Evolutionary conservation across 129 eudicot genomes (phyloP), one percentile per base, ranked within the genome.

Genomic region (Glebionis coronaria): DNA sequence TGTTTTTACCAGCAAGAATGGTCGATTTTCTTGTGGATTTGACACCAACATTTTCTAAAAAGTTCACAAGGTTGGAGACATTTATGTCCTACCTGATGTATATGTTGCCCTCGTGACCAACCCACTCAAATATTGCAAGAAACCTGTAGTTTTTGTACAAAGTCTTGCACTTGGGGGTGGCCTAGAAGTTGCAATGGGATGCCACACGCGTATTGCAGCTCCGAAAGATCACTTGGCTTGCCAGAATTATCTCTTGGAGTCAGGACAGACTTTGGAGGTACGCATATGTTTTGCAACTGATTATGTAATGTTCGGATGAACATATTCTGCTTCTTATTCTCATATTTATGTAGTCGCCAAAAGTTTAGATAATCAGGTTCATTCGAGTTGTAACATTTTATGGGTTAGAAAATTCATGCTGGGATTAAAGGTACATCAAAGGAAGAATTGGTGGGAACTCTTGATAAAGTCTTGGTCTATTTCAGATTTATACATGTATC

Each of bases 151-250:
- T 83, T 96, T 96, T 71, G 80, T 92, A 15, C 79, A 83, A 81
- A 96, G 98, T 52, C 98, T 92, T 83, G 98, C 98, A 61, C 89
- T 92, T 54, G 98, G 98, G 68, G 98, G 98, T 82, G 98, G 96
- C 61, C 81, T 92, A 76, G 98, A 92, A 76, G 49, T 89, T 57
- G 92, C 95, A 25, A 67, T 93, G 99, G 95, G 74, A 69, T 93
- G 93, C 70, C 99, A 93, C 75, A 92, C 95, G 31, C 92, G 99
- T 38, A 74, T 93, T 71, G 87, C 99, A 63, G 87, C 90, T 42
- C 97, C 99, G 28, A 77, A 61, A 73, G 63, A 92, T 72, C 95
- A 77, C 92, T 93, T 63, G 99, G 99, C 20, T 84, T 93, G 76
- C 99, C 97, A 21, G 99, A 93, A 77, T 80, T 93, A n/a, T 82